These are phyloP conservation scores for Amoebophrya sp. DNA, from an alignment of 169 alveolate genomes.

Conservation along the genomic window DNA sequence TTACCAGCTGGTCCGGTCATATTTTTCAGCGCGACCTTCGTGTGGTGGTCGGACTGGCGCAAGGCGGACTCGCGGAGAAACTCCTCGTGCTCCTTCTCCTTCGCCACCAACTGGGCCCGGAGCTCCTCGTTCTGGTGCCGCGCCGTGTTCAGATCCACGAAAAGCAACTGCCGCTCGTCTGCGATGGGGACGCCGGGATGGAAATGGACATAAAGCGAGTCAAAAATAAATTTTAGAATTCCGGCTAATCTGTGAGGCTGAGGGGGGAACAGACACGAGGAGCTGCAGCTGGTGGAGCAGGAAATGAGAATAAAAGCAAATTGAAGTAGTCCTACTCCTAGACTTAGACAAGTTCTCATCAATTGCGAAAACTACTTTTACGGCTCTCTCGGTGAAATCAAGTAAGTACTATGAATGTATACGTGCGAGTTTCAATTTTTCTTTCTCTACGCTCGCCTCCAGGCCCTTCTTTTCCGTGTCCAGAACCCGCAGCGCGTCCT, in stretches of 20 bases:
- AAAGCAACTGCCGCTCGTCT: not conserved
- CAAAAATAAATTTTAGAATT: too few relatives aligned
- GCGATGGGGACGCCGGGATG: too few relatives aligned
- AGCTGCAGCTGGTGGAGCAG: too few relatives aligned
- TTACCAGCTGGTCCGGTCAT: not conserved
- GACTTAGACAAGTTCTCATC: too few relatives aligned
- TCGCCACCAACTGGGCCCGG: not conserved
- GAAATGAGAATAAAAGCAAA: too few relatives aligned
- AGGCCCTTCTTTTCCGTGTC: not conserved
- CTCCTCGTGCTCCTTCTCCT: not conserved
- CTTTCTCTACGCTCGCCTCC: not conserved
- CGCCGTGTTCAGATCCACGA: not conserved
- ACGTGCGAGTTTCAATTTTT: not conserved
- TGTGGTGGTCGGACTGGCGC: not conserved
- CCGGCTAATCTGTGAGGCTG: too few relatives aligned
- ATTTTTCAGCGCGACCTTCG: not conserved
- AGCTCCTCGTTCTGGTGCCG: not conserved
- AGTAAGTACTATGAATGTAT: too few relatives aligned
- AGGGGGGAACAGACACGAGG: too few relatives aligned
- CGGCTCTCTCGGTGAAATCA: too few relatives aligned
- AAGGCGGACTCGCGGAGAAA: not conserved
- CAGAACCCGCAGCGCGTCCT: not conserved
- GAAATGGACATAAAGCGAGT: too few relatives aligned
- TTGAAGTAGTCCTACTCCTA: too few relatives aligned
- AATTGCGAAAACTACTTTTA: too few relatives aligned